A percentile compares a stretch with the other conserved stretches of the same genome.
Conservation (phyloP, 192 early-diverging fungal genomes). For the Umbelopsis vinacea region DNA sequence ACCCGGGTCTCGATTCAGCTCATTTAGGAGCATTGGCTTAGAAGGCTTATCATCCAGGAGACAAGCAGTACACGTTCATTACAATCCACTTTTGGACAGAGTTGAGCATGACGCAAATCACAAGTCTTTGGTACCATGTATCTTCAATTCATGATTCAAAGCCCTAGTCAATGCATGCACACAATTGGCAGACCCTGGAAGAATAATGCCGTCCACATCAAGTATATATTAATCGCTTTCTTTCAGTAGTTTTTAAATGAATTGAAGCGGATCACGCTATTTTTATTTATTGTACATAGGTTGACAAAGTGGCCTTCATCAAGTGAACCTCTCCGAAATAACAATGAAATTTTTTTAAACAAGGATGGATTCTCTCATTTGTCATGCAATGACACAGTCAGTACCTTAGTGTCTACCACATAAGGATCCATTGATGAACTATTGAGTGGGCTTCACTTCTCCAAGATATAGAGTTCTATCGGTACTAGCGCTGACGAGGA, state of each 20-base stretch:
- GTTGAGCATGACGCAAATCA: background rate
- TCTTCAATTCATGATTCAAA: background rate
- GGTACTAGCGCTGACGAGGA: slow-evolving; percentile 82
- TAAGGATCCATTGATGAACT: background rate
- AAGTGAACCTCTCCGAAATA: background rate
- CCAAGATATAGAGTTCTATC: slow-evolving; percentile 92
- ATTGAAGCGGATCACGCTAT: background rate
- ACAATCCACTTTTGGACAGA: background rate
- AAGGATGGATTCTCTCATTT: background rate
- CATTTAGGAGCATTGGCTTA: background rate
- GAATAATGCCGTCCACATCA: too few relatives aligned
- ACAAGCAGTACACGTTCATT: background rate
- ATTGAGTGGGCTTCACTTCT: slow-evolving; percentile 66
- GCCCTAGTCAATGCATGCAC: background rate
- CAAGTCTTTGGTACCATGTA: background rate
- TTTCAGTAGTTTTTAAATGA: background rate
- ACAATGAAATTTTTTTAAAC: background rate
- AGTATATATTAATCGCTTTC: too few relatives aligned
- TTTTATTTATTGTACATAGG: slow-evolving; percentile 23
- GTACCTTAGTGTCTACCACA: background rate
- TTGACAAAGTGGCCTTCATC: background rate
- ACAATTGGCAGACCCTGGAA: background rate
- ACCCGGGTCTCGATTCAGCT: background rate
- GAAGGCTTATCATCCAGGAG: background rate
- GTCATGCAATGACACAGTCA: background rate